Percentiles rank a stretch among this genome's conserved stretches.
Evolutionary conservation across 257 asterid genomes (phyloP).

Genomic region (Voacanga thouarsii): DNA sequence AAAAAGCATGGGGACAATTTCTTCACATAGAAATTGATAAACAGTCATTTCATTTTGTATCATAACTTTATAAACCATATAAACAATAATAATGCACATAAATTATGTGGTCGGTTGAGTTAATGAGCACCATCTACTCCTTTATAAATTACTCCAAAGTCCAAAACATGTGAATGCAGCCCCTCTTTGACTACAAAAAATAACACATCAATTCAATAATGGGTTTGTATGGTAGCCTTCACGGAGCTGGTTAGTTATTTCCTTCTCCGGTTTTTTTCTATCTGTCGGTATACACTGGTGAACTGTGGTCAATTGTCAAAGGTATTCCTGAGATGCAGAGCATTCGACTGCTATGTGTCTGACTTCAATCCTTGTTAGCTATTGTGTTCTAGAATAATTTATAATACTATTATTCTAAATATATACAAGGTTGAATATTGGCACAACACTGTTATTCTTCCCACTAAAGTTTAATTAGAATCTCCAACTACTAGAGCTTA

Average conservation of each 20-base stretch:
- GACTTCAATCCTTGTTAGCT: background rate
- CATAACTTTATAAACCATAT: too few species aligned
- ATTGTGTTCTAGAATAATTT: background rate
- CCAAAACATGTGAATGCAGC: too few species aligned
- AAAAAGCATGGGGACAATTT: too few species aligned
- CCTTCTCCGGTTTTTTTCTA: background rate
- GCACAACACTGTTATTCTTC: background rate
- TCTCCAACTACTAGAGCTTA: background rate
- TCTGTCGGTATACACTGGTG: slow-evolving; percentile 1
- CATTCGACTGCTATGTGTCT: background rate
- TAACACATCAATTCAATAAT: background rate
- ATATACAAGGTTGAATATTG: background rate
- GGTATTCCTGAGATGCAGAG: background rate
- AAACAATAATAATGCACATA: background rate
- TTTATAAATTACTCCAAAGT: background rate
- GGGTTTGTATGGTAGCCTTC: background rate
- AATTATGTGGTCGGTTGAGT: background rate
- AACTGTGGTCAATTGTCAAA: too few species aligned
- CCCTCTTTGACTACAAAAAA: background rate
- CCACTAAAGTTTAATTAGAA: background rate
- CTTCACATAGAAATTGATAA: too few species aligned
- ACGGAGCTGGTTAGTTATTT: background rate
- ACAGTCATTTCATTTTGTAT: background rate
- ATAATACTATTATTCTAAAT: background rate
- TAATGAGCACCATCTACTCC: background rate